phyloP scores from a whole-genome alignment of 1,284 basidiomycete species.

The Filobasidium uniguttulatum region DNA sequence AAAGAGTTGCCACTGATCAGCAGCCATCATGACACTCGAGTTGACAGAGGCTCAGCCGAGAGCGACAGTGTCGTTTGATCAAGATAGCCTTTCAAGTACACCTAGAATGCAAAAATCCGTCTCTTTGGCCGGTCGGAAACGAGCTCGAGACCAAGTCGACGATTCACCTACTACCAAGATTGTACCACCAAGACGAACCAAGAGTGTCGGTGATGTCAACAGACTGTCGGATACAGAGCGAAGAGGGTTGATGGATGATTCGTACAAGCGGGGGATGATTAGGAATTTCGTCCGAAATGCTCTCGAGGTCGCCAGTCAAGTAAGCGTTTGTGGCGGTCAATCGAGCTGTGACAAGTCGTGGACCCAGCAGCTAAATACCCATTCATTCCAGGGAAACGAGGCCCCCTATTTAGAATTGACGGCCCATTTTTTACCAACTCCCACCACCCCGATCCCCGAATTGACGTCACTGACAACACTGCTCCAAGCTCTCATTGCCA shows the following conservation, averaged over 20 bases:
- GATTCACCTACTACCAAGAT: slow-evolving; percentile 16
- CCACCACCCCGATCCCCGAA: slow-evolving; percentile 20
- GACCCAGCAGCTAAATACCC: background rate
- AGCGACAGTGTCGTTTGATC: background rate
- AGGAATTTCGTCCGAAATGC: slow-evolving; percentile 35
- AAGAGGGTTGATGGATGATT: slow-evolving; percentile 6
- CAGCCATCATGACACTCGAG: background rate
- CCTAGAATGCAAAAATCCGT: slow-evolving; percentile 14
- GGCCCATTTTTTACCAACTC: slow-evolving; percentile 39
- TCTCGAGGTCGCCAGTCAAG: slow-evolving; percentile 24
- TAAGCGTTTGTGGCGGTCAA: background rate
- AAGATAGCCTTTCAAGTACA: background rate
- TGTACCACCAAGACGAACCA: slow-evolving; percentile 26
- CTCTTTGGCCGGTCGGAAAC: slow-evolving; percentile 28
- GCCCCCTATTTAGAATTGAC: slow-evolving; percentile 43
- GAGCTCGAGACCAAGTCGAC: slow-evolving; percentile 23
- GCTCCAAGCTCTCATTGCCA: slow-evolving; percentile 54
- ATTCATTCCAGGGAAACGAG: slow-evolving; percentile 27
- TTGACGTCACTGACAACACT: slow-evolving; percentile 40
- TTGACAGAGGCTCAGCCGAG: background rate
- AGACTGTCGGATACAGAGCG: slow-evolving; percentile 2
- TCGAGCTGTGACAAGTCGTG: background rate
- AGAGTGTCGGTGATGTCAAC: slow-evolving; percentile 28
- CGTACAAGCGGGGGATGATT: slow-evolving; percentile 33
- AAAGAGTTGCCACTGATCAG: background rate